Conservation (phyloP, 1,139 yeast genomes). For the Suhomyces wounanorum region DNA sequence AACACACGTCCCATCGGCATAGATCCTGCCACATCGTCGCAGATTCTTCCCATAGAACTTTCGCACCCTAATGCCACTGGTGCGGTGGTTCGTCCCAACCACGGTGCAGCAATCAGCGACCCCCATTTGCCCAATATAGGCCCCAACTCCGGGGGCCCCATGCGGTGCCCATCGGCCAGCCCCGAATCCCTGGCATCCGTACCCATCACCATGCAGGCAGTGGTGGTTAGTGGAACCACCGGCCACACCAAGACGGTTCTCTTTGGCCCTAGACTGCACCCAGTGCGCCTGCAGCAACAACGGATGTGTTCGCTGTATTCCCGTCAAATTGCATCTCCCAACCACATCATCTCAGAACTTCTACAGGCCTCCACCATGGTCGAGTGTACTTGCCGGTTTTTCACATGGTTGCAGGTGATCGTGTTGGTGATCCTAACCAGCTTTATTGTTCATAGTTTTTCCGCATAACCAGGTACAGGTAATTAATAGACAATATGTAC, state of each 20-base stretch:
- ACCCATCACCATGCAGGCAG: not conserved
- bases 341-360: not conserved
- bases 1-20: not conserved
- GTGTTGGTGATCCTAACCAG: not conserved
- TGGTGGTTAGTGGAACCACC: too few relatives aligned
- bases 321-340: not conserved
- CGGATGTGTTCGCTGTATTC: not conserved
- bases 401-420: conserved; percentile 4
- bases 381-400: not conserved
- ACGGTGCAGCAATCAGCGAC: too few relatives aligned
- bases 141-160: not conserved
- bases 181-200: too few relatives aligned
- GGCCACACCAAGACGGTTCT: too few relatives aligned
- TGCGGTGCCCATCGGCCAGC: not conserved
- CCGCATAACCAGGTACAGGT: not conserved
- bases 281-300: not conserved
- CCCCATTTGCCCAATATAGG: not conserved
- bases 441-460: not conserved
- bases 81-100: not conserved
- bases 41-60: not conserved
- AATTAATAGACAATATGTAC: not conserved
- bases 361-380: not conserved
- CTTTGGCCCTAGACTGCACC: not conserved
- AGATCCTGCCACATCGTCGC: not conserved
- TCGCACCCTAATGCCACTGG: not conserved